phyloP scores from a whole-genome alignment of 1,139 yeast genomes.

The Magnusiomyces suaveolens region DNA sequence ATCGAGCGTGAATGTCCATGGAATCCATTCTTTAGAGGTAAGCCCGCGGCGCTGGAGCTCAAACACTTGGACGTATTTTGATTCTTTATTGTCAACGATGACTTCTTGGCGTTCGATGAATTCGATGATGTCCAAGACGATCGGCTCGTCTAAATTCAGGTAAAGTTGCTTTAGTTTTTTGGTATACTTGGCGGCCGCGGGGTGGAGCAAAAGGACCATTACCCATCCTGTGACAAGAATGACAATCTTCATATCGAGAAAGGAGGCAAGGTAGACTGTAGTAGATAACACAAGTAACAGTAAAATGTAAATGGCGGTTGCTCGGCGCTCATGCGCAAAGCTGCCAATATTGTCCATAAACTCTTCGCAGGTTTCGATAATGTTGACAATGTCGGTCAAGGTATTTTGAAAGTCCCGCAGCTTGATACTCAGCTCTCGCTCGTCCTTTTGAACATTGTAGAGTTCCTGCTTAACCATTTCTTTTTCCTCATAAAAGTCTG shows the following conservation, averaged over 20 bases:
- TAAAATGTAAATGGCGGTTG: slow-evolving; percentile 47
- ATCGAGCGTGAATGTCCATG: slow-evolving; percentile 41
- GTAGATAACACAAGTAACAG: slow-evolving; percentile 38
- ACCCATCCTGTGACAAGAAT: slow-evolving; percentile 48
- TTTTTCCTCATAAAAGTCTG: neutral
- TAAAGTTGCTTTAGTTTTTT: slow-evolving; percentile 20
- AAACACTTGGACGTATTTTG: slow-evolving; percentile 55
- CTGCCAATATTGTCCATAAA: slow-evolving; percentile 58
- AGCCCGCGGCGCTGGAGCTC: slow-evolving; percentile 64
- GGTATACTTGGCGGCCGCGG: slow-evolving; percentile 23
- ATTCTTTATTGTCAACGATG: slow-evolving; percentile 57
- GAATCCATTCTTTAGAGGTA: slow-evolving; percentile 52
- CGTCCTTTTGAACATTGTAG: slow-evolving; percentile 4
- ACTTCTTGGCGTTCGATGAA: slow-evolving; percentile 41
- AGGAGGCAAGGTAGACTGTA: slow-evolving; percentile 49
- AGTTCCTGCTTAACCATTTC: neutral
- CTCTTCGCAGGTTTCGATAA: slow-evolving; percentile 45
- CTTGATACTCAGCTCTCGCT: slow-evolving; percentile 34
- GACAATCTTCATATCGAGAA: slow-evolving; percentile 55
- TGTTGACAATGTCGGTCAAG: slow-evolving; percentile 46
- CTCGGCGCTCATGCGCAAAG: slow-evolving; percentile 57
- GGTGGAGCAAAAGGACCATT: slow-evolving; percentile 25
- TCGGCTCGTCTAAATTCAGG: slow-evolving; percentile 19
- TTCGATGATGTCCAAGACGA: slow-evolving; percentile 24
- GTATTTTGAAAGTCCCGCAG: slow-evolving; percentile 56